These are phyloP conservation scores for Sphagnurus paluster DNA, from an alignment of 1,284 basidiomycete genomes.

Conservation along the genomic window DNA sequence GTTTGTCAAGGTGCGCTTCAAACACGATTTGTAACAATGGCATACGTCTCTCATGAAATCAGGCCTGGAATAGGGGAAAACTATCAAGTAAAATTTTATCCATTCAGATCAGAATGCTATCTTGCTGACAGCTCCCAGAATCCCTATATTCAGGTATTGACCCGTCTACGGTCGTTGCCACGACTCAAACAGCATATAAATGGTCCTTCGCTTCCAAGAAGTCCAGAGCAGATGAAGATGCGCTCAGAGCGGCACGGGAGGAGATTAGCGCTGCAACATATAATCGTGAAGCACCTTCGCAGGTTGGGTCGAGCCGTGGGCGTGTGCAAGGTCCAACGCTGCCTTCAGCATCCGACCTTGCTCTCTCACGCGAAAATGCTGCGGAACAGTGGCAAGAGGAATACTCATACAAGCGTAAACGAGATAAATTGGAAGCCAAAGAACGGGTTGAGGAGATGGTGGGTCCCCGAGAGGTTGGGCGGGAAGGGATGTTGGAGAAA, in stretches of 20 bases:
- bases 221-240: slow-evolving; percentile 52
- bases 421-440: slow-evolving; percentile 63
- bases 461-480: slow-evolving; percentile 70
- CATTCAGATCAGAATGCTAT: not conserved
- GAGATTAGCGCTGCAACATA: slow-evolving; percentile 63
- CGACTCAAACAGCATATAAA: slow-evolving; percentile 63
- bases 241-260: slow-evolving; percentile 56
- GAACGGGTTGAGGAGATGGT: slow-evolving; percentile 72
- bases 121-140: slow-evolving; percentile 33
- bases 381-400: slow-evolving; percentile 52
- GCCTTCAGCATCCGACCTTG: slow-evolving; percentile 64
- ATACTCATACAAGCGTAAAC: slow-evolving; percentile 56
- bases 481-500: slow-evolving; percentile 76
- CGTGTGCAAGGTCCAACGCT: slow-evolving; percentile 65
- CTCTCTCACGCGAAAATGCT: slow-evolving; percentile 59
- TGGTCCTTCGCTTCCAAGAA: slow-evolving; percentile 58
- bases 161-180: slow-evolving; percentile 47
- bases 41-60: slow-evolving; percentile 3
- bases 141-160: slow-evolving; percentile 62
- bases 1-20: slow-evolving; percentile 65
- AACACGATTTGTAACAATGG: not conserved
- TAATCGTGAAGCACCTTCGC: slow-evolving; percentile 29
- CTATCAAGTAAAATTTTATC: slow-evolving; percentile 50
- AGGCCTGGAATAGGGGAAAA: slow-evolving; percentile 78
- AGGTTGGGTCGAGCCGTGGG: slow-evolving; percentile 30